phyloP scores from a whole-genome alignment of 2,329 filamentous ascomycete genomes.

The Camillea tinctor region DNA sequence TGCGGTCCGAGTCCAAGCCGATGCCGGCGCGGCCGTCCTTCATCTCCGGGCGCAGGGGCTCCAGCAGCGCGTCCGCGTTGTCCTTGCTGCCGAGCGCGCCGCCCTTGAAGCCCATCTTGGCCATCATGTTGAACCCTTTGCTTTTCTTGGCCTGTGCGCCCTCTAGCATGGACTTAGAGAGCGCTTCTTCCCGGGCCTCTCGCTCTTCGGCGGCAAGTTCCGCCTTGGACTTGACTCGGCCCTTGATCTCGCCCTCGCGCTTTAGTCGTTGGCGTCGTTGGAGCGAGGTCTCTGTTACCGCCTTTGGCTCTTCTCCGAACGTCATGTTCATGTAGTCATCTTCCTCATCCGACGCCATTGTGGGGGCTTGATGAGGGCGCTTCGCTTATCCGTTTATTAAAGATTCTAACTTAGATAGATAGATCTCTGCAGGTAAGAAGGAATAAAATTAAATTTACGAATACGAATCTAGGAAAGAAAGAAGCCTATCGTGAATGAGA shows the following conservation, averaged over 20 bases:
- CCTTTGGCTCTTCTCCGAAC: slow-evolving; percentile 63
- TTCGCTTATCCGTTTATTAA: neutral
- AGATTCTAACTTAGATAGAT: too few relatives aligned
- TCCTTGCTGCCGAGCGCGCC: slow-evolving; percentile 68
- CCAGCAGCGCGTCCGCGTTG: slow-evolving; percentile 38
- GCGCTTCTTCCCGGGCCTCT: slow-evolving; percentile 69
- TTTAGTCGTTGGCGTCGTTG: slow-evolving; percentile 53
- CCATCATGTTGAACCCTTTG: slow-evolving; percentile 96
- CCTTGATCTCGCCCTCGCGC: slow-evolving; percentile 66
- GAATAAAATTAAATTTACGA: too few relatives aligned
- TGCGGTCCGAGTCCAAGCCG: slow-evolving; percentile 79
- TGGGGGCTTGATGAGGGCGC: neutral
- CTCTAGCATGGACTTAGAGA: slow-evolving; percentile 70
- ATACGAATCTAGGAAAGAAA: too few relatives aligned
- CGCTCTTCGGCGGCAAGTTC: slow-evolving; percentile 75
- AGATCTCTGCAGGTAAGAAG: neutral
- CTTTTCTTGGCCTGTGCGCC: slow-evolving; percentile 55
- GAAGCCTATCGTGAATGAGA: too few relatives aligned
- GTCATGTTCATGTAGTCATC: slow-evolving; percentile 98
- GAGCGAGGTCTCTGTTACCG: slow-evolving; percentile 55
- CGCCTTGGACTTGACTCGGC: slow-evolving; percentile 73
- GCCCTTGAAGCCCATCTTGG: slow-evolving; percentile 88
- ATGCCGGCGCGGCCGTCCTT: slow-evolving; percentile 83
- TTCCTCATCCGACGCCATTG: slow-evolving; percentile 55
- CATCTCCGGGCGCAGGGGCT: slow-evolving; percentile 73